phyloP scores from a whole-genome alignment of 164 flowering plant genomes.

The Vitis labrusca region DNA sequence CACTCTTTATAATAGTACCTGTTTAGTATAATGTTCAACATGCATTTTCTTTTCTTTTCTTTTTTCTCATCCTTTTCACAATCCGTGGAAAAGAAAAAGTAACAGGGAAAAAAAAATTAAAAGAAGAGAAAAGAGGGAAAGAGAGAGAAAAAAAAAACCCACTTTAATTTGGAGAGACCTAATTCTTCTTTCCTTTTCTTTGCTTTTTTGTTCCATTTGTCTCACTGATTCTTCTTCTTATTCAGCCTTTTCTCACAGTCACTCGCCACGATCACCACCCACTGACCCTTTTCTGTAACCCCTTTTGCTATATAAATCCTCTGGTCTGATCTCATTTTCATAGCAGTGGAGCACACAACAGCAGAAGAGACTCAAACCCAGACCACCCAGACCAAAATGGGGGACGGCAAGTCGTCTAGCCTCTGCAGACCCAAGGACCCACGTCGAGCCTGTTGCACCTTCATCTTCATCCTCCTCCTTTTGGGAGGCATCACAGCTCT shows the following conservation, averaged over 20 bases:
- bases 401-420: not conserved
- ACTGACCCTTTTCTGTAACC: not conserved
- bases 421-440: not conserved
- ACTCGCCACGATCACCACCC: too few species aligned
- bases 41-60: too few species aligned
- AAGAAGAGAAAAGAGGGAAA: too few species aligned
- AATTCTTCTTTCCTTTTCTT: not conserved
- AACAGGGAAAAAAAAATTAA: too few species aligned
- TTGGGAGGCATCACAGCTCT: slow-evolving; percentile 56
- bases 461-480: slow-evolving; percentile 46
- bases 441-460: slow-evolving; percentile 24
- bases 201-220: slow-evolving; percentile 8
- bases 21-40: too few species aligned
- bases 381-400: slow-evolving; percentile 6
- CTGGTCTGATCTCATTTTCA: not conserved
- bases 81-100: too few species aligned
- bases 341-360: not conserved
- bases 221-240: slow-evolving; percentile 1
- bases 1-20: too few species aligned
- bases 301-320: not conserved
- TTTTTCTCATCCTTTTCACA: too few species aligned
- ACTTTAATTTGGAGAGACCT: not conserved
- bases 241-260: not conserved
- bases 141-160: not conserved
- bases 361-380: not conserved